These are phyloP conservation scores for Hymenoscyphus albidus DNA, from an alignment of 2,329 filamentous ascomycete genomes.

Conservation along the genomic window DNA sequence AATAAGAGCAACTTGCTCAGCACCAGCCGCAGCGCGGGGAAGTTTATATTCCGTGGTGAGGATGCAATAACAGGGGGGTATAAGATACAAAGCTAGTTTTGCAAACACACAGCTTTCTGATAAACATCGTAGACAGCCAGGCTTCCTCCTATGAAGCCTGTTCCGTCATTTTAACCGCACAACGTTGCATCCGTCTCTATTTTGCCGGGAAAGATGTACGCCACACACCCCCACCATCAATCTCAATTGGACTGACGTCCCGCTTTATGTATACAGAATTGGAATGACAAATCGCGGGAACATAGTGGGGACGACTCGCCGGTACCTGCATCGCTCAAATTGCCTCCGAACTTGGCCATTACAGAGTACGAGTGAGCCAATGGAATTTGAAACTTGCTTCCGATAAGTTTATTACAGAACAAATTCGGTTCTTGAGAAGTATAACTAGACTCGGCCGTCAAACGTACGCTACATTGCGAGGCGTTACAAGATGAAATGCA, in stretches of 20 bases:
- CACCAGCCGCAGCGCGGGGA: background rate
- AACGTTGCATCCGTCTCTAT: background rate
- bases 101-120: background rate
- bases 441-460: too few species aligned
- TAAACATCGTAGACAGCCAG: background rate
- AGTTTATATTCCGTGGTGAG: background rate
- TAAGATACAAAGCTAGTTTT: background rate
- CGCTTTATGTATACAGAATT: background rate
- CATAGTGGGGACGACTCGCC: background rate
- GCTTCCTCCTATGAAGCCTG: background rate
- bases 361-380: background rate
- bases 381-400: background rate
- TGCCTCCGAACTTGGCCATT: background rate
- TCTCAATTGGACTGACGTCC: background rate
- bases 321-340: conserved; percentile 1
- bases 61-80: background rate
- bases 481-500: too few species aligned
- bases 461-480: too few species aligned
- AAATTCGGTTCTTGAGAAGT: too few species aligned
- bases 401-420: too few species aligned
- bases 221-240: background rate
- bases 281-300: background rate
- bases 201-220: background rate
- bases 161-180: background rate
- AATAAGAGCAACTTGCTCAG: background rate